Percentiles rank a stretch among this genome's conserved stretches.
These are phyloP conservation scores for Adiantum capillusveneris DNA, from an alignment of 75 land plant species.

Conservation along the genomic window DNA sequence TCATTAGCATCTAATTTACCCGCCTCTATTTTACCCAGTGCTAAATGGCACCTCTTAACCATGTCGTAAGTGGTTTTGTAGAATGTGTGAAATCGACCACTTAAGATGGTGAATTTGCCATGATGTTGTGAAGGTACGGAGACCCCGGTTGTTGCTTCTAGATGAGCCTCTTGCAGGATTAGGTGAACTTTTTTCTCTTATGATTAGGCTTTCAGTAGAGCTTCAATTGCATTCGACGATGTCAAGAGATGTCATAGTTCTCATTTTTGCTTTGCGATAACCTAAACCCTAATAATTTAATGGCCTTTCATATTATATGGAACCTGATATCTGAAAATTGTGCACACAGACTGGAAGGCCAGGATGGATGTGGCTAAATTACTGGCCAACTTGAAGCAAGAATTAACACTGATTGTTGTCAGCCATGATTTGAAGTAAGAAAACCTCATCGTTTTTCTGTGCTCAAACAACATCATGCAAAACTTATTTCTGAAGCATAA, in stretches of 20 bases:
- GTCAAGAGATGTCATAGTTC: too few relatives aligned
- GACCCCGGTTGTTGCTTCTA: conserved; percentile 71
- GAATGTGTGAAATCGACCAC: too few relatives aligned
- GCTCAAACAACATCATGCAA: background rate
- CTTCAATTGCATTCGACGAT: too few relatives aligned
- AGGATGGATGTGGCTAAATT: conserved; percentile 82
- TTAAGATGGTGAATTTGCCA: too few relatives aligned
- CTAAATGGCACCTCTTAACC: too few relatives aligned
- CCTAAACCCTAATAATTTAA: too few relatives aligned
- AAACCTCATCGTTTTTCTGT: background rate
- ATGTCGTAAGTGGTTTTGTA: too few relatives aligned
- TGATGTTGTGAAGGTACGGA: conserved; percentile 57
- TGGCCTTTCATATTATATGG: too few relatives aligned
- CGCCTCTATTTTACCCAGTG: too few relatives aligned
- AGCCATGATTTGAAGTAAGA: conserved; percentile 95
- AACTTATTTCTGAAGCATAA: background rate
- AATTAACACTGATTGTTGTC: conserved; percentile 78
- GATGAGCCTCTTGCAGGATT: conserved; percentile 99
- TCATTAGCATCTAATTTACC: background rate
- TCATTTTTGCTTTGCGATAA: too few relatives aligned
- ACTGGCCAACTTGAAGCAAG: conserved; percentile 67
- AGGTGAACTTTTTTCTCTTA: conserved; percentile 34
- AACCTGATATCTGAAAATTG: too few relatives aligned
- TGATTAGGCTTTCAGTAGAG: too few relatives aligned
- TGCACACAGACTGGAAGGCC: conserved; percentile 98